Evolutionary conservation across 495 filamentous ascomycete genomes (phyloP).

Genomic region (Clohesyomyces aquaticus): DNA sequence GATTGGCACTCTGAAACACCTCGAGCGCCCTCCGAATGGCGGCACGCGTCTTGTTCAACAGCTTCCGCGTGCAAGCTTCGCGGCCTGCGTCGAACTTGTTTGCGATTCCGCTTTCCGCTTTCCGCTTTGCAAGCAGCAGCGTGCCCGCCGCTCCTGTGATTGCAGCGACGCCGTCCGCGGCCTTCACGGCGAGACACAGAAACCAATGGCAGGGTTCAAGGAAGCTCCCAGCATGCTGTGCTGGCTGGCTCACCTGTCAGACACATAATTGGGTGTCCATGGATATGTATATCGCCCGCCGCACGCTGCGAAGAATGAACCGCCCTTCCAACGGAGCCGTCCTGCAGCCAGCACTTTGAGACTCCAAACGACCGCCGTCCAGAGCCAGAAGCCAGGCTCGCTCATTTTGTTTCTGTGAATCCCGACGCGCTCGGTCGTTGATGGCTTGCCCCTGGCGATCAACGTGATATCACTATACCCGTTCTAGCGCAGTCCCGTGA

Average conservation of each 20-base stretch:
- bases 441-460: conserved; percentile 24
- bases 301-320: too few species aligned
- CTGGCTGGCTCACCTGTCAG: neutral
- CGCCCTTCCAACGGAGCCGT: neutral
- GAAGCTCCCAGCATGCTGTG: conserved; percentile 3
- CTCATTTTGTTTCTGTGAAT: neutral
- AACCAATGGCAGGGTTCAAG: conserved; percentile 6
- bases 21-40: conserved; percentile 17
- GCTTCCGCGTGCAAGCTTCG: conserved; percentile 23
- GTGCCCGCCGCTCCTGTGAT: conserved; percentile 1
- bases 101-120: neutral
- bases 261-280: neutral
- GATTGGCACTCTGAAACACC: conserved; percentile 34
- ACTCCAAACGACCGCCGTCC: neutral
- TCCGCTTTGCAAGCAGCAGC: neutral
- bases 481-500: neutral
- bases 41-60: conserved; percentile 31
- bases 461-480: neutral
- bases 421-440: too few species aligned
- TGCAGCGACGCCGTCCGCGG: too few species aligned
- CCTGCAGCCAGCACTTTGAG: neutral
- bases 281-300: neutral
- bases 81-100: conserved; percentile 5
- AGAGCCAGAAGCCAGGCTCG: neutral
- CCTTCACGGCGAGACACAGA: neutral